Conservation (phyloP, 2,329 filamentous ascomycete species). For the Amylocarpus encephaloides region DNA sequence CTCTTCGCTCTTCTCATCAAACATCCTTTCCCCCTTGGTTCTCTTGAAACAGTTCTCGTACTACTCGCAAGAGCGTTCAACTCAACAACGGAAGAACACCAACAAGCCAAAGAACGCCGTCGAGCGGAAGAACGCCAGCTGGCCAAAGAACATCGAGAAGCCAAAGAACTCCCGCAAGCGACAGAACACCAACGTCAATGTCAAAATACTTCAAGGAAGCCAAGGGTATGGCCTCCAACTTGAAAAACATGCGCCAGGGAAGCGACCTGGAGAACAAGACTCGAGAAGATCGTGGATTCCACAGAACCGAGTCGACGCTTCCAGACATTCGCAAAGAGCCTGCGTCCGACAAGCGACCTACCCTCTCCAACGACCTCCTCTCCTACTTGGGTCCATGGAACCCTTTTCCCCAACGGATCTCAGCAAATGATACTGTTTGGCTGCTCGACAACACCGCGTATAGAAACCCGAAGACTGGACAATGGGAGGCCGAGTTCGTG, state of each 20-base stretch:
- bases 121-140: too few species aligned
- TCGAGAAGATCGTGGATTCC: constrained; percentile 42
- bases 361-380: constrained; percentile 35
- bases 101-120: too few species aligned
- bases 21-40: too few species aligned
- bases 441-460: constrained; percentile 86
- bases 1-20: too few species aligned
- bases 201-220: constrained; percentile 2
- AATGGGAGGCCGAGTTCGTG: constrained; percentile 79
- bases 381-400: constrained; percentile 47
- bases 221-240: background rate
- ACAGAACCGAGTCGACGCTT: constrained; percentile 44
- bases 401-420: constrained; percentile 54
- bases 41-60: too few species aligned
- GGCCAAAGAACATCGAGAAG: background rate
- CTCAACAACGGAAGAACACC: too few species aligned
- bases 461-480: constrained; percentile 40
- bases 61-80: too few species aligned
- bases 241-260: constrained; percentile 3
- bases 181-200: background rate
- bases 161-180: background rate
- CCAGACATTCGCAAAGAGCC: constrained; percentile 31
- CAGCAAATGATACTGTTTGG: constrained; percentile 68
- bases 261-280: constrained; percentile 31
- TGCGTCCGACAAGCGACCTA: constrained; percentile 22